Conservation (phyloP, 345 rosid genomes). For the Dipteronia dyeriana region DNA sequence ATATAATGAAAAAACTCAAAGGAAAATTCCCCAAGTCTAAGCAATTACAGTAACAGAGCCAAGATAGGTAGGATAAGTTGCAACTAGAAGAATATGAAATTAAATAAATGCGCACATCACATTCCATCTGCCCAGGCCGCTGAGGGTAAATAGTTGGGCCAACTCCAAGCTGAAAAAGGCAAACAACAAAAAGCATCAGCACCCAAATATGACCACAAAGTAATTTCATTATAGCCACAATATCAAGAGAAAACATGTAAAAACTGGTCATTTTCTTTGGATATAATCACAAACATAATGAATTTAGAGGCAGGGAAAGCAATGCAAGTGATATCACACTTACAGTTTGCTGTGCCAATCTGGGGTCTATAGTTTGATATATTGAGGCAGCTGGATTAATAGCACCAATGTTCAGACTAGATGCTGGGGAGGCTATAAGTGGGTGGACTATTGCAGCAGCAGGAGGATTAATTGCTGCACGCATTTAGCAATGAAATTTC, state of each 20-base stretch:
- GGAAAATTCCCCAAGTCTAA: not conserved
- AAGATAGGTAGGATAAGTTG: not conserved
- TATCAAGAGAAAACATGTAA: not conserved
- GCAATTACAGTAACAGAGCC: not conserved
- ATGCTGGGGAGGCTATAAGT: constrained; percentile 43
- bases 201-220: constrained; percentile 22
- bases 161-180: constrained; percentile 57
- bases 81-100: constrained; percentile 8
- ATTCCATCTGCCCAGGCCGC: constrained; percentile 85
- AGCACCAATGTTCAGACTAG: constrained; percentile 52
- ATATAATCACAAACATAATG: not conserved
- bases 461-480: constrained; percentile 66
- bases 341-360: constrained; percentile 44
- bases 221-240: not conserved
- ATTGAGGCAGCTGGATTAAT: constrained; percentile 61
- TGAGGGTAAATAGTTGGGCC: constrained; percentile 67
- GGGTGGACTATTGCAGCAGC: constrained; percentile 59
- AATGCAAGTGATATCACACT: constrained; percentile 14
- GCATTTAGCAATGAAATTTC: constrained; percentile 24
- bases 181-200: constrained; percentile 31
- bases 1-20: not conserved
- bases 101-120: constrained; percentile 64
- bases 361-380: constrained; percentile 58
- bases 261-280: not conserved
- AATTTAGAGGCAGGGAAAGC: not conserved